These are phyloP conservation scores for Mycena albidolilacea DNA, from an alignment of 768 basidiomycete species.

Conservation along the genomic window DNA sequence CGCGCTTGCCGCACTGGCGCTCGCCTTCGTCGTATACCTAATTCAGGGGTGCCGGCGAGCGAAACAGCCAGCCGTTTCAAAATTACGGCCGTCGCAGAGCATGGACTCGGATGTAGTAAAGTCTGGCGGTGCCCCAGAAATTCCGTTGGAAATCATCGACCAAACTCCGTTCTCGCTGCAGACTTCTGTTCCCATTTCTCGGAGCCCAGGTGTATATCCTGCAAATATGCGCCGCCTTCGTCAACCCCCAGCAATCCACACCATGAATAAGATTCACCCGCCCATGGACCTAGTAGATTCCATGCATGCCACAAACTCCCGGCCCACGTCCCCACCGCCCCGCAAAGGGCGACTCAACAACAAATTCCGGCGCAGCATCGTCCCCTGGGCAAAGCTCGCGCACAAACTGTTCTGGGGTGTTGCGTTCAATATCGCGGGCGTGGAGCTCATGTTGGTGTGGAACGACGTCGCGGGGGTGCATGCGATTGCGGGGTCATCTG, in stretches of 20 bases:
- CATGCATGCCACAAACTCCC: too few species aligned
- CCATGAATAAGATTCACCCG: too few species aligned
- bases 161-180: not conserved
- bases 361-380: not conserved
- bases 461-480: slow-evolving; percentile 8
- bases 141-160: slow-evolving; percentile 2
- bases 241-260: not conserved
- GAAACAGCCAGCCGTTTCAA: not conserved
- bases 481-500: not conserved
- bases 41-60: not conserved
- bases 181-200: slow-evolving; percentile 1
- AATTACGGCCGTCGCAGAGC: not conserved
- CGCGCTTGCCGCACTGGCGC: not conserved
- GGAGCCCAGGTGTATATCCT: not conserved
- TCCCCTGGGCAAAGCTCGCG: slow-evolving; percentile 5
- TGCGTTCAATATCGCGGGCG: slow-evolving; percentile 5
- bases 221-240: not conserved
- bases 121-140: too few species aligned
- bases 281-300: too few species aligned
- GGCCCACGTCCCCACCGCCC: too few species aligned
- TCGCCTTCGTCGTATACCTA: not conserved
- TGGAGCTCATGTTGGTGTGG: slow-evolving; percentile 4
- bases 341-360: not conserved
- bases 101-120: too few species aligned
- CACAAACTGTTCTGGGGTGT: slow-evolving; percentile 3